Conservation (phyloP, 345 rosid species). For the Bruguiera sexangula region DNA sequence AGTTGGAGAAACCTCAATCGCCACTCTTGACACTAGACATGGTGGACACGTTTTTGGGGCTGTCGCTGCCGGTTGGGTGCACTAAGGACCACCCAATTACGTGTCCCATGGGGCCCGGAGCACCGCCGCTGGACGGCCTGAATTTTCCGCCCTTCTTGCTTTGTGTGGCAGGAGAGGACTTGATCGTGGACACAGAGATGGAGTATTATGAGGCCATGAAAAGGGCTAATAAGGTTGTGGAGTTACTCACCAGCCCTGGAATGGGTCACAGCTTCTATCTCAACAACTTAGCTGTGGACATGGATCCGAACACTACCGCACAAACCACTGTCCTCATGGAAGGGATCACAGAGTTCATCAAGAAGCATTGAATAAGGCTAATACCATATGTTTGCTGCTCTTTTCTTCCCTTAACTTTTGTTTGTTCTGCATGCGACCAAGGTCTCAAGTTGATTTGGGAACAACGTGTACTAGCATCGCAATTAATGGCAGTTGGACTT, state of each 20-base stretch:
- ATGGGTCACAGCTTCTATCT: conserved; percentile 64
- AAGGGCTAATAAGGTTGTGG: conserved; percentile 42
- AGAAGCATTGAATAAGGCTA: conserved; percentile 19
- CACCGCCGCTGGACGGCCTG: conserved; percentile 33
- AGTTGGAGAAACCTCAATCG: conserved; percentile 52
- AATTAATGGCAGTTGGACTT: too few relatives aligned
- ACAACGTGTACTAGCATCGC: too few relatives aligned
- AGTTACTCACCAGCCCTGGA: conserved; percentile 39
- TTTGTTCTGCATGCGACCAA: too few relatives aligned
- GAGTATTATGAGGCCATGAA: conserved; percentile 57
- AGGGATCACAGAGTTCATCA: conserved; percentile 39
- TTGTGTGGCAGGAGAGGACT: conserved; percentile 47
- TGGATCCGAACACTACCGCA: conserved; percentile 38
- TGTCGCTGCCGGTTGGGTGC: conserved; percentile 43
- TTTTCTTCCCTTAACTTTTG: too few relatives aligned
- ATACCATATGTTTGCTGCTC: neutral
- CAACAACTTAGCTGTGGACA: conserved; percentile 46
- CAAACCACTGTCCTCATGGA: conserved; percentile 34
- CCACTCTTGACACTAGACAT: conserved; percentile 54
- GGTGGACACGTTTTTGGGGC: conserved; percentile 51
- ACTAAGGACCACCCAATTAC: conserved; percentile 56
- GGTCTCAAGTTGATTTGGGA: too few relatives aligned
- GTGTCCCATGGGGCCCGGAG: conserved; percentile 56
- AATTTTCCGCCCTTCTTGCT: conserved; percentile 49
- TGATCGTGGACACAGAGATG: conserved; percentile 53